A percentile compares a stretch with the other conserved stretches of the same genome.
These are phyloP conservation scores for Boletus insuetus DNA, from an alignment of 768 basidiomycete genomes.

Conservation along the genomic window DNA sequence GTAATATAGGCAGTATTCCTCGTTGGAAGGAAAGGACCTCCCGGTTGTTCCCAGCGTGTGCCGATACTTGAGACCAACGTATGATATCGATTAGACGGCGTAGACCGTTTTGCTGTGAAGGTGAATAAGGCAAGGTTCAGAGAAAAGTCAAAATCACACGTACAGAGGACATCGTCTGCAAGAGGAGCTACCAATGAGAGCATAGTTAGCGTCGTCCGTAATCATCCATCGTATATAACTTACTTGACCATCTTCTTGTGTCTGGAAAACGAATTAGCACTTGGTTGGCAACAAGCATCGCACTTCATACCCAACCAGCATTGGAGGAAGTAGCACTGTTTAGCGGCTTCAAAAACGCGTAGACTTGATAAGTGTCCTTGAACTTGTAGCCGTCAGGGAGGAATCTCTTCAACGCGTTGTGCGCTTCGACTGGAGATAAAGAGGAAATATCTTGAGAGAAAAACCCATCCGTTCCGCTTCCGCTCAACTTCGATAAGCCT, in stretches of 20 bases:
- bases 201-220: slow-evolving; percentile 1
- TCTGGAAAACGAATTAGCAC: slow-evolving; percentile 27
- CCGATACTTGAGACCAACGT: slow-evolving; percentile 42
- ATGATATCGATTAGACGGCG: slow-evolving; percentile 50
- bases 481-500: slow-evolving; percentile 44
- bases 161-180: slow-evolving; percentile 39
- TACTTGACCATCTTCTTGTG: slow-evolving; percentile 52
- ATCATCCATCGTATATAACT: slow-evolving; percentile 9
- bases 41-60: slow-evolving; percentile 33
- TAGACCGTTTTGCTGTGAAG: slow-evolving; percentile 47
- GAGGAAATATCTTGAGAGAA: slow-evolving; percentile 33
- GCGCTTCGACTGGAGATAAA: slow-evolving; percentile 46
- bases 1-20: slow-evolving; percentile 52
- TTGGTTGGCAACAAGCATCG: background rate
- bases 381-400: slow-evolving; percentile 46
- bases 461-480: slow-evolving; percentile 43
- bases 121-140: background rate
- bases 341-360: slow-evolving; percentile 41
- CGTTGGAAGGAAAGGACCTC: slow-evolving; percentile 55
- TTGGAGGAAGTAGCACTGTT: slow-evolving; percentile 40
- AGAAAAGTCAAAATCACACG: background rate
- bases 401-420: slow-evolving; percentile 43
- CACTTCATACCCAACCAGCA: slow-evolving; percentile 39
- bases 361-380: slow-evolving; percentile 38
- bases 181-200: slow-evolving; percentile 34